Base-by-base conservation (phyloP, 306 rosid genomes). In the Corylus avellana region DNA sequence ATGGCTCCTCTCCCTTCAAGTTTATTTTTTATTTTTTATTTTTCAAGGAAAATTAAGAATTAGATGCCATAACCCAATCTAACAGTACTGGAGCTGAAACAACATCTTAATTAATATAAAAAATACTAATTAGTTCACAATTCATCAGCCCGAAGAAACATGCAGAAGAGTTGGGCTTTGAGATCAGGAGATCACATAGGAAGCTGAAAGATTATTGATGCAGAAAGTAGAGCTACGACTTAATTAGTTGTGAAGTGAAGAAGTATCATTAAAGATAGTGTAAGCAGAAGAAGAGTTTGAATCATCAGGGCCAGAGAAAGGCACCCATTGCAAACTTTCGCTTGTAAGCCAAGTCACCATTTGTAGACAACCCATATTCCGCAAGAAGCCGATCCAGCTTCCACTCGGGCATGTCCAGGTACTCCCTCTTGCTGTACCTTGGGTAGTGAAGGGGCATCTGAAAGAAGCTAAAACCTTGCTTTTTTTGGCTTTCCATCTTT, bases 361-460 rank as follows among this genome's bases (percentile, higher is more conserved):
- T 50, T 5, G 86, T 62, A 11, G 93, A 80, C 77, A 90, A 75
- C 17, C 98, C 98, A 75, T 94, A 92, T 73, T 92, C 91, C n/a
- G 85, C 61, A 25, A 94, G 94, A 27, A 94, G 91, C 5, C 78
- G 25, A 73, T 94, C 85, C 4, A 94, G 86, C 87, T 87, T 90
- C 97, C 97, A 88, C 80, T 92, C 93, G 0, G 96, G 93, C 97
- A 94, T 92, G 75, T 86, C 76, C 74, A 83, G 75, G 61, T 94
- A 94, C 74, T 90, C 98, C 79, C 88, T 86, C 63, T 81, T 76
- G n/a, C 83, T 84, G 83, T 90, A 92, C 86, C 88, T 90, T 39
- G 92, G 97, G 50, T 92, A 90, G 86, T 90, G 97, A 56, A 94
- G 88, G 1, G 97, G 96, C 94, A 90, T 94, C 77, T 92, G 93